These are phyloP conservation scores for Protomyces macrosporus DNA, from an alignment of 1,139 yeast genomes.

Conservation along the genomic window DNA sequence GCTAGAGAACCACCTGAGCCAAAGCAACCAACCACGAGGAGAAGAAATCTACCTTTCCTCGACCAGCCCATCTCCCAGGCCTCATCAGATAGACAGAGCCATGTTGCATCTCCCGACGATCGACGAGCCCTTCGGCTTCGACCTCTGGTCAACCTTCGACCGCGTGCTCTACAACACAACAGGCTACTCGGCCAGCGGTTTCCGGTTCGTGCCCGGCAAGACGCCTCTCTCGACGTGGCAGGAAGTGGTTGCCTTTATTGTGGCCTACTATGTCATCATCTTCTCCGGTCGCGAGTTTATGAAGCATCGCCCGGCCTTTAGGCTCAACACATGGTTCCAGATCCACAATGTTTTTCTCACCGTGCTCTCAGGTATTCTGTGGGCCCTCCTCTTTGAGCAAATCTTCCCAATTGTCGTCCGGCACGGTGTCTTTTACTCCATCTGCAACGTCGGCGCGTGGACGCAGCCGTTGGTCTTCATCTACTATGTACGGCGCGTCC, in stretches of 20 bases:
- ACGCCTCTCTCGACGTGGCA: constrained; percentile 50
- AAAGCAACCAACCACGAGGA: not conserved
- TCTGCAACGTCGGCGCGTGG: constrained; percentile 76
- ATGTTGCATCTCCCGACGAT: constrained; percentile 49
- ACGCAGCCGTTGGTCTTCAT: constrained; percentile 77
- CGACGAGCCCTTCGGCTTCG: constrained; percentile 82
- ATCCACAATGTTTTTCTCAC: constrained; percentile 79
- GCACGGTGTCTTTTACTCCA: constrained; percentile 79
- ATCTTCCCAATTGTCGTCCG: constrained; percentile 69
- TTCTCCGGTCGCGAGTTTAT: constrained; percentile 72
- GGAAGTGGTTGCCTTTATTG: constrained; percentile 58
- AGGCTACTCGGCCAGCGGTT: constrained; percentile 63
- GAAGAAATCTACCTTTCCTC: not conserved
- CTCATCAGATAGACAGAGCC: not conserved
- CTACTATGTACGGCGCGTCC: constrained; percentile 47
- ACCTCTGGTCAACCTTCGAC: constrained; percentile 73
- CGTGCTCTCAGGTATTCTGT: constrained; percentile 57
- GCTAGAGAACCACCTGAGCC: not conserved
- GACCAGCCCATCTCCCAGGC: not conserved
- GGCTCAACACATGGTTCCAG: constrained; percentile 67
- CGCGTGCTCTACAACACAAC: constrained; percentile 47
- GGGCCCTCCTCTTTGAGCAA: constrained; percentile 74
- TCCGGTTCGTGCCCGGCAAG: constrained; percentile 59
- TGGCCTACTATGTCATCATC: constrained; percentile 67
- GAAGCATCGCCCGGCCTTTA: constrained; percentile 57